Evolutionary conservation across 345 rosid species (phyloP), one percentile per base, ranked within the genome.

Genomic region (Clarkia xantiana): DNA sequence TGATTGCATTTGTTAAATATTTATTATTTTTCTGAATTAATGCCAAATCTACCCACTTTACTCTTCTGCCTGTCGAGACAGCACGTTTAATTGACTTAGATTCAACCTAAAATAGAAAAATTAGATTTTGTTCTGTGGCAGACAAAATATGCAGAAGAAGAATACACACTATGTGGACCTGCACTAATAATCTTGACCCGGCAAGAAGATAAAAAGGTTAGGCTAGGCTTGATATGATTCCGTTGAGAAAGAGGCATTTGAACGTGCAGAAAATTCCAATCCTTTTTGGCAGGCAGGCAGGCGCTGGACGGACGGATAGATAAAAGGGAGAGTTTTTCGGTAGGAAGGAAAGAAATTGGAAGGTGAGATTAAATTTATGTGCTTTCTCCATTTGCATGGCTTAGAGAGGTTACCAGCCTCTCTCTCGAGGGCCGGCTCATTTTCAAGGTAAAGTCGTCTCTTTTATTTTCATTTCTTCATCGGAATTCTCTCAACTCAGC

Each of bases 291-390:
- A 42, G n/a, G n/a, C n/a, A n/a, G n/a, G n/a, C n/a, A n/a, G 48
- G 57, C 57, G 57, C 48, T 13, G 22, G 9, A 19, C 29, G 49
- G 41, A 49, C 14, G n/a, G n/a, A n/a, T n/a, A n/a, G n/a, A n/a
- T n/a, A n/a, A 23, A 52, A 36, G 40, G 14, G 55, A 49, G 62
- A 49, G 25, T 39, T 45, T 52, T 52, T 36, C 41, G 63, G 57
- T 19, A 14, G 46, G 12, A 22, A n/a, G n/a, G n/a, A n/a, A n/a
- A n/a, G n/a, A n/a, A 47, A 5, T 52, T 18, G 51, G 19, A 41
- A 13, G 11, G 16, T 11, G 36, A 50, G 29, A 45, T 15, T 42
- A 51, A 40, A 20, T 36, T 10, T 45, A 36, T 36, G 34, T 10
- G 40, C 47, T n/a, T 49, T 52, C 19, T 6, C 44, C 41, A 4